Conservation (phyloP, 441 rosid species). For the Syzygium syzygioides region DNA sequence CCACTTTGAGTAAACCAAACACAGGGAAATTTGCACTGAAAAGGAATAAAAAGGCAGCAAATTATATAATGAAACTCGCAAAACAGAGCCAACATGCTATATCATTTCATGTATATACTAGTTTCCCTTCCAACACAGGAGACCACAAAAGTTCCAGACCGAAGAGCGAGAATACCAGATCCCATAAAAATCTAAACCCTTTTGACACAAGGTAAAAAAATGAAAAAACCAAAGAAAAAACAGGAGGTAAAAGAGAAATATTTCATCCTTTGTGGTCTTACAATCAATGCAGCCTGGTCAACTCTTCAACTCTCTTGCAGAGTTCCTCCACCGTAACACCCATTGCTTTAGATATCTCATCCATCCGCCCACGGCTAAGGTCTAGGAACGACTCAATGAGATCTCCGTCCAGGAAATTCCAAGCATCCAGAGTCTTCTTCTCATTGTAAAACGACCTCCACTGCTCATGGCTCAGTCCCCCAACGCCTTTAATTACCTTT, state of each 20-base stretch:
- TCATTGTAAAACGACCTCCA: constrained; percentile 96
- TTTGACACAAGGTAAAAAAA: neutral
- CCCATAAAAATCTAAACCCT: neutral
- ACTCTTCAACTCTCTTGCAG: constrained; percentile 82
- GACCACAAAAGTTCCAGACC: neutral
- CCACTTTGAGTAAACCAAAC: neutral
- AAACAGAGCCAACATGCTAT: neutral
- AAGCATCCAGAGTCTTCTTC: constrained; percentile 75
- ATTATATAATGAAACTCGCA: neutral
- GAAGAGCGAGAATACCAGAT: neutral
- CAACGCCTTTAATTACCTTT: constrained; percentile 89
- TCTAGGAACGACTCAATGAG: constrained; percentile 85
- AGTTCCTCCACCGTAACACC: constrained; percentile 77
- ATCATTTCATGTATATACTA: neutral
- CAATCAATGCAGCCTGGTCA: constrained; percentile 78
- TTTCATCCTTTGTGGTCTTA: neutral
- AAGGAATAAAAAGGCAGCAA: neutral
- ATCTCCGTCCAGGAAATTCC: constrained; percentile 81
- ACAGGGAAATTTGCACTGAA: neutral
- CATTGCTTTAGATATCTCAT: constrained; percentile 69
- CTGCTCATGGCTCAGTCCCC: constrained; percentile 87
- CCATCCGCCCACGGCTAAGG: constrained; percentile 70
- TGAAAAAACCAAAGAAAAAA: neutral
- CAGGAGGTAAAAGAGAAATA: neutral
- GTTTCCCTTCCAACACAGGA: neutral